phyloP scores from a whole-genome alignment of 2,329 filamentous ascomycete genomes.

The Calonectria henricotiae region DNA sequence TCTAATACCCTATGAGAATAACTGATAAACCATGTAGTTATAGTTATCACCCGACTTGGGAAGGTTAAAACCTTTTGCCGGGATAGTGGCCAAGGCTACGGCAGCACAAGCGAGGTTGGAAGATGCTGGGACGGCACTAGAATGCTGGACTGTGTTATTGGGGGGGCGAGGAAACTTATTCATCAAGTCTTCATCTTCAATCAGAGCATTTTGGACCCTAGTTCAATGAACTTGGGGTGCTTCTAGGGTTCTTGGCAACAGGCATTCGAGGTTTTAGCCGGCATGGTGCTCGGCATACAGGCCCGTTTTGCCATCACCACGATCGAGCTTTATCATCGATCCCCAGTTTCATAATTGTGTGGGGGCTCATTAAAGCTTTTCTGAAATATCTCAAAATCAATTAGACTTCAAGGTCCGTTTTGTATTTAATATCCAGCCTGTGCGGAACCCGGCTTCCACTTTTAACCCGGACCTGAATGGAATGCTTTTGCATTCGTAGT shows the following conservation, averaged over 20 bases:
- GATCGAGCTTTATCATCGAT: neutral
- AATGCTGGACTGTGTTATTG: too few species aligned
- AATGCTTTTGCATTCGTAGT: neutral
- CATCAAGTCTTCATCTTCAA: too few species aligned
- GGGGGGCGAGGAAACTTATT: too few species aligned
- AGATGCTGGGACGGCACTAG: too few species aligned
- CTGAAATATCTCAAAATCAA: neutral
- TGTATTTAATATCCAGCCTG: neutral
- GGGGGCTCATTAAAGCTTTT: neutral
- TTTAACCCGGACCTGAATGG: neutral
- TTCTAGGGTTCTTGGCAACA: constrained; percentile 4
- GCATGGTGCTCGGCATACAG: neutral
- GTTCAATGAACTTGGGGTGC: too few species aligned
- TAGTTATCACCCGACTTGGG: too few species aligned
- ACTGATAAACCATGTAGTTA: neutral
- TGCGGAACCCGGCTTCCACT: neutral
- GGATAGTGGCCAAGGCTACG: too few species aligned
- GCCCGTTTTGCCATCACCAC: neutral
- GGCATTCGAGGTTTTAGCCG: constrained; percentile 12
- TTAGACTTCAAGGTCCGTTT: neutral
- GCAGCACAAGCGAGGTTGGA: too few species aligned
- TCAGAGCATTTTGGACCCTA: too few species aligned
- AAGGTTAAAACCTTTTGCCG: too few species aligned
- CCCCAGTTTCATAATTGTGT: neutral
- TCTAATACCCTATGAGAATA: neutral